Evolutionary conservation across 345 rosid genomes (phyloP).

Genomic region (Salix purpurea): DNA sequence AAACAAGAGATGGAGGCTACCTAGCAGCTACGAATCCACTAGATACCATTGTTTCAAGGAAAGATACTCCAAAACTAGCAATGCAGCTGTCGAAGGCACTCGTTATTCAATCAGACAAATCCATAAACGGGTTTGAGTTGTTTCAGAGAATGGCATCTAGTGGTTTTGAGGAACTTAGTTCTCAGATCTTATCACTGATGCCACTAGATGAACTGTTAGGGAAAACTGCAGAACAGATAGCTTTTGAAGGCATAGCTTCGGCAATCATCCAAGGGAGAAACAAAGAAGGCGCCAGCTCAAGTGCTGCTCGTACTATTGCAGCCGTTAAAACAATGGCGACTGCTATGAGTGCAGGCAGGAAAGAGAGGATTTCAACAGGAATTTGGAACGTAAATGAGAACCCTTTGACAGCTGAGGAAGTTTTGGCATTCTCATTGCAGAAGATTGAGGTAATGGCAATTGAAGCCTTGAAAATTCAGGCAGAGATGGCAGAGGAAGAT

Average conservation of each 20-base stretch:
- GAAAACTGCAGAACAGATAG: slow-evolving; percentile 92
- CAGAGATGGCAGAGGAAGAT: slow-evolving; percentile 75
- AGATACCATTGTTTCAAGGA: slow-evolving; percentile 50
- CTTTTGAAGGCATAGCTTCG: slow-evolving; percentile 94
- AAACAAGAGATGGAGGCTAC: slow-evolving; percentile 89
- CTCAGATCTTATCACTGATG: slow-evolving; percentile 56
- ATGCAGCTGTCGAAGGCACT: slow-evolving; percentile 87
- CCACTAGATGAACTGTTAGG: slow-evolving; percentile 78
- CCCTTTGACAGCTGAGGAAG: slow-evolving; percentile 58
- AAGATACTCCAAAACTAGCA: slow-evolving; percentile 79
- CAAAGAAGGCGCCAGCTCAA: slow-evolving; percentile 83
- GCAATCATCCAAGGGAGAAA: slow-evolving; percentile 90
- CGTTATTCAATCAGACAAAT: slow-evolving; percentile 37
- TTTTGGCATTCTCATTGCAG: slow-evolving; percentile 69
- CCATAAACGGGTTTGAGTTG: slow-evolving; percentile 57
- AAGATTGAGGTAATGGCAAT: slow-evolving; percentile 75
- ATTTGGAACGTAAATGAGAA: slow-evolving; percentile 72
- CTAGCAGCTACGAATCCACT: slow-evolving; percentile 84
- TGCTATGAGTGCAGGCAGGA: slow-evolving; percentile 66
- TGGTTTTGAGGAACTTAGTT: slow-evolving; percentile 58
- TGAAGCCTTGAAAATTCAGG: slow-evolving; percentile 81
- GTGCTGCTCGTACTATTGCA: slow-evolving; percentile 78
- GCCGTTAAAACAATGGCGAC: slow-evolving; percentile 71
- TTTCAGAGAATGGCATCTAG: slow-evolving; percentile 64
- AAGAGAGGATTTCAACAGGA: slow-evolving; percentile 75